Evolutionary conservation across 176 grass and related monocot species (phyloP).

Genomic region (Coix lacrymajobi): DNA sequence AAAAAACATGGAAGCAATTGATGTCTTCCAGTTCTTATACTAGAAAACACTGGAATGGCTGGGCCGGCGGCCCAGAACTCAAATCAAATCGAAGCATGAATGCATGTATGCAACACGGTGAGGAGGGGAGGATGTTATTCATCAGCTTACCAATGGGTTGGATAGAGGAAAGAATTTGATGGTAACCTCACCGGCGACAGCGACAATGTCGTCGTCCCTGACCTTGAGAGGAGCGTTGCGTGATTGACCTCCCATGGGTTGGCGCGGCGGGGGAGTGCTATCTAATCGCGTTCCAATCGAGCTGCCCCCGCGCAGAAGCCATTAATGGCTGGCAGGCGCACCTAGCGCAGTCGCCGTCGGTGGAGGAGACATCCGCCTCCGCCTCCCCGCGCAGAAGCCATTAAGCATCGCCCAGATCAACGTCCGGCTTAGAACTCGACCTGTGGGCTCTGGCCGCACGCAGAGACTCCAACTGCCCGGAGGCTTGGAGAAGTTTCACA

Average conservation of each 20-base stretch:
- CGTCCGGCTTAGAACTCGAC: background rate
- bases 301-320: background rate
- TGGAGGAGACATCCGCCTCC: background rate
- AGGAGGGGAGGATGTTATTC: background rate
- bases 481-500: background rate
- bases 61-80: background rate
- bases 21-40: background rate
- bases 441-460: background rate
- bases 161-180: background rate
- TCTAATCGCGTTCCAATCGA: background rate
- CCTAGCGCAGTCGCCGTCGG: background rate
- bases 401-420: background rate
- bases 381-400: background rate
- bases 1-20: background rate
- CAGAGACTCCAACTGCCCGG: background rate
- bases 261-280: background rate
- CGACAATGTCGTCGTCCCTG: background rate
- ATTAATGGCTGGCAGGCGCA: background rate
- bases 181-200: background rate
- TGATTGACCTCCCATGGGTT: background rate
- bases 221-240: background rate
- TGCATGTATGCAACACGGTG: background rate
- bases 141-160: background rate
- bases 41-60: background rate
- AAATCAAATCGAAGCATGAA: background rate